Percentiles rank a stretch among this genome's conserved stretches.
Conservation (phyloP, 2,329 filamentous ascomycete species). For the Lojkania enalia region DNA sequence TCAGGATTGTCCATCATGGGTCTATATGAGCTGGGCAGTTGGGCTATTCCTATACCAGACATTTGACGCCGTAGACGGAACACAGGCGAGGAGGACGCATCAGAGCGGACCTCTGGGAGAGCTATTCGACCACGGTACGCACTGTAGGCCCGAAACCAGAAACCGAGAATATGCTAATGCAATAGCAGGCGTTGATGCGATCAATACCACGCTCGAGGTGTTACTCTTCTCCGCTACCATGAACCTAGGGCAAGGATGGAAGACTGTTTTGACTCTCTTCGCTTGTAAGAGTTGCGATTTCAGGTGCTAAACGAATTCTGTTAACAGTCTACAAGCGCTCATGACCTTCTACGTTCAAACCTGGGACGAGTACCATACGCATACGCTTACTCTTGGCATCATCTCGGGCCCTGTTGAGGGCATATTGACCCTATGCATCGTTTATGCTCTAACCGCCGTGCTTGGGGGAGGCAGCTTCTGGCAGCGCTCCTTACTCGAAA, state of each 20-base stretch:
- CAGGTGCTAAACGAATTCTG: constrained; percentile 1
- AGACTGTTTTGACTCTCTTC: constrained; percentile 81
- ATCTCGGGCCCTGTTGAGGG: constrained; percentile 96
- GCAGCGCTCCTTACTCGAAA: constrained; percentile 78
- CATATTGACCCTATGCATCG: constrained; percentile 76
- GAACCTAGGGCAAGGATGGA: constrained; percentile 92
- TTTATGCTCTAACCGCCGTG: constrained; percentile 82
- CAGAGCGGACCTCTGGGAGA: constrained; percentile 95
- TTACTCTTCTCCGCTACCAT: constrained; percentile 89
- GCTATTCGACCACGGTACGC: constrained; percentile 85
- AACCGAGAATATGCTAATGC: constrained; percentile 4
- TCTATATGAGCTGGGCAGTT: constrained; percentile 88
- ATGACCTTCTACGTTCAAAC: constrained; percentile 99
- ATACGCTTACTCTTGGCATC: constrained; percentile 88
- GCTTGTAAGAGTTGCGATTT: constrained; percentile 68
- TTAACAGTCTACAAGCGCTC: constrained; percentile 60
- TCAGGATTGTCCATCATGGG: constrained; percentile 91
- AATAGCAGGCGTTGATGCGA: constrained; percentile 73
- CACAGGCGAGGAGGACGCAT: constrained; percentile 85
- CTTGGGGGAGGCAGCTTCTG: constrained; percentile 91
- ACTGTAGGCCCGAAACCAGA: no score
- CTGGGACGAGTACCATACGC: constrained; percentile 99
- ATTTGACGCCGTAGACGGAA: constrained; percentile 94
- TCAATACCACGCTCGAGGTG: constrained; percentile 93
- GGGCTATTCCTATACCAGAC: constrained; percentile 97